Base-by-base conservation (phyloP, 805 yeast genomes). In the Kuraishia molischiana region DNA sequence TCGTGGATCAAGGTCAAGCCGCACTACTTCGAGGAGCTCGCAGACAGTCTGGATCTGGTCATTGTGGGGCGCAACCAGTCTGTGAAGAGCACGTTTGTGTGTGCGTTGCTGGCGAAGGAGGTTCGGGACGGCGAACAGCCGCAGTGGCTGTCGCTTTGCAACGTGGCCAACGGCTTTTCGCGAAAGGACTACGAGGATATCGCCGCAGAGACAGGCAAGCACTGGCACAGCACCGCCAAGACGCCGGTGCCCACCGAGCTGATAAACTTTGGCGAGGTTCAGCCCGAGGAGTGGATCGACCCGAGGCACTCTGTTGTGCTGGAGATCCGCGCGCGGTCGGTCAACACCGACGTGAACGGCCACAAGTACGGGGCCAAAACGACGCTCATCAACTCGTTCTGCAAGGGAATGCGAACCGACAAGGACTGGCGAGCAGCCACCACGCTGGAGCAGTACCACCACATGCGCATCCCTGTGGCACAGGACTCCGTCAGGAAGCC, bases 1-100 rank as follows among this genome's bases (percentile, higher is more conserved):
- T 59, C 67, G n/a, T 90, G 97, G 95, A 63, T 86, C 13, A 90
- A 90, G 51, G 72, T 90, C 2, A 90, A 90, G 54, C 97, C 97
- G 0, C 96, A 89, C 47, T 89, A 87, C 51, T 62, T 87, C 38
- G 81, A 77, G 39, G 85, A 81, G 41, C 82, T 83, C 55, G 95
- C 95, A 8, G 95, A 87, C 44, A 83, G 84, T 49, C 62, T 87
- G 43, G 97, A 90, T 55, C 54, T 87, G 35, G 64, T 78, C 3
- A 72, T 90, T 0, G 77, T 89, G 40, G 98, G 97, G 0, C 80
- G 78, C 39, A 77, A 74, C 39, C 77, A 77, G 14, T 86, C 85
- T 0, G 67, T 72, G 18, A 90, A 90, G 35, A 69, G 78, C 19
- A 69, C 85, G 9, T 84, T 72, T 48, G 66, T 84, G 41, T 82